Conservation (phyloP, 164 flowering plant genomes). For the Kingdonia uniflora region DNA sequence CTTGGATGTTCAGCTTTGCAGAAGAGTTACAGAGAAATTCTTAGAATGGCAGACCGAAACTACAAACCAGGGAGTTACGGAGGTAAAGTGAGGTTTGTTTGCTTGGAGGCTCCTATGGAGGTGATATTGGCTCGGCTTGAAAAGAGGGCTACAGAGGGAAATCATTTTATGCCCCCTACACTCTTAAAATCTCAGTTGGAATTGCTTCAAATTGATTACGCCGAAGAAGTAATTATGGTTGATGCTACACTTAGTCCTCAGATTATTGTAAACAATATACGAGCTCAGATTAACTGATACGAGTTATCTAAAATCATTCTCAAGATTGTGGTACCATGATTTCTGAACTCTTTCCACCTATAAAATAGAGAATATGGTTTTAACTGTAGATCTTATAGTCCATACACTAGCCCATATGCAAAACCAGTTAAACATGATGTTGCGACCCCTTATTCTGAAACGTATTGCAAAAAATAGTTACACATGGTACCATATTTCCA, state of each 20-base stretch:
- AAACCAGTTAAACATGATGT: too few relatives aligned
- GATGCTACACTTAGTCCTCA: constrained; percentile 59
- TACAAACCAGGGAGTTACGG: constrained; percentile 20
- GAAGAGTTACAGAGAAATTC: constrained; percentile 64
- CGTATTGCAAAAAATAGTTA: too few relatives aligned
- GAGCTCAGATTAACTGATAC: neutral
- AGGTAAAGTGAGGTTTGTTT: constrained; percentile 50
- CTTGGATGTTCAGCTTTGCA: constrained; percentile 77
- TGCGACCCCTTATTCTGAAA: too few relatives aligned
- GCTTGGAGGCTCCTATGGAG: constrained; percentile 48
- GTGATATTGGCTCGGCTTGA: constrained; percentile 52
- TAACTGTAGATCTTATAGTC: too few relatives aligned
- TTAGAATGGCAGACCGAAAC: constrained; percentile 46
- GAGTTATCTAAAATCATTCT: too few relatives aligned
- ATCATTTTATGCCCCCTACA: constrained; percentile 74
- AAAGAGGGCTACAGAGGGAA: constrained; percentile 59
- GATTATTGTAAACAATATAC: constrained; percentile 30
- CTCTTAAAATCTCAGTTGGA: constrained; percentile 79
- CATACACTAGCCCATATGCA: too few relatives aligned
- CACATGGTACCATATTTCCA: too few relatives aligned
- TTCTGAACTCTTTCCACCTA: too few relatives aligned
- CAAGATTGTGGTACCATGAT: too few relatives aligned
- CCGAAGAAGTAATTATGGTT: constrained; percentile 51
- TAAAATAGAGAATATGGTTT: too few relatives aligned
- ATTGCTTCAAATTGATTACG: constrained; percentile 53